Conservation (phyloP, 2,329 filamentous ascomycete species). For the Anthostomella pinea region DNA sequence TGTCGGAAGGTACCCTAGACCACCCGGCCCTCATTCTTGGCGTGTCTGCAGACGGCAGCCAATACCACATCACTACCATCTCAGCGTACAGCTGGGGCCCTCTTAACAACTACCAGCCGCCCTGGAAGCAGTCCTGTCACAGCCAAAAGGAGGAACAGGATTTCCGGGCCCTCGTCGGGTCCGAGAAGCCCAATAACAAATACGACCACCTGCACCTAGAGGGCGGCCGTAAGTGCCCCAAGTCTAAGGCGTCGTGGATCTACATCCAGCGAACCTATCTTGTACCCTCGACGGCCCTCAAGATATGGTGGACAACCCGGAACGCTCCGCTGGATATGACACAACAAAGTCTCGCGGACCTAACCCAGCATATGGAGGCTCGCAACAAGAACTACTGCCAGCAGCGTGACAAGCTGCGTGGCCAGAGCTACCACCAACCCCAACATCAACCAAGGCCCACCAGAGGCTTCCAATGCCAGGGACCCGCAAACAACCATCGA, state of each 20-base stretch:
- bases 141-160: conserved; percentile 15
- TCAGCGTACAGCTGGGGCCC: conserved; percentile 30
- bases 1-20: conserved; percentile 20
- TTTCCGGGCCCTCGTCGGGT: conserved; percentile 34
- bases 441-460: too few species aligned
- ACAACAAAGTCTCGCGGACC: conserved; percentile 12
- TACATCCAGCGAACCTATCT: conserved; percentile 16
- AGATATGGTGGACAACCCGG: conserved; percentile 16
- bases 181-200: conserved; percentile 12
- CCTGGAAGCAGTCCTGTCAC: conserved; percentile 31
- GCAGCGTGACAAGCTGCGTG: too few species aligned
- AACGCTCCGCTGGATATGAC: conserved; percentile 12
- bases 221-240: conserved; percentile 21
- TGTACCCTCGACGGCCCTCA: conserved; percentile 23
- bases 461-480: too few species aligned
- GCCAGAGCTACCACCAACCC: too few species aligned
- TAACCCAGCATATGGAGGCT: conserved; percentile 11
- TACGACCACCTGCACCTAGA: conserved; percentile 24
- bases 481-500: too few species aligned
- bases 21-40: conserved; percentile 36
- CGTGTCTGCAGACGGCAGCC: conserved; percentile 7
- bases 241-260: conserved; percentile 26
- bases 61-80: conserved; percentile 31
- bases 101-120: conserved; percentile 23
- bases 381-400: too few species aligned